Conservation (phyloP, 2,329 filamentous ascomycete species). For the Ophiocordyceps unilateralis region DNA sequence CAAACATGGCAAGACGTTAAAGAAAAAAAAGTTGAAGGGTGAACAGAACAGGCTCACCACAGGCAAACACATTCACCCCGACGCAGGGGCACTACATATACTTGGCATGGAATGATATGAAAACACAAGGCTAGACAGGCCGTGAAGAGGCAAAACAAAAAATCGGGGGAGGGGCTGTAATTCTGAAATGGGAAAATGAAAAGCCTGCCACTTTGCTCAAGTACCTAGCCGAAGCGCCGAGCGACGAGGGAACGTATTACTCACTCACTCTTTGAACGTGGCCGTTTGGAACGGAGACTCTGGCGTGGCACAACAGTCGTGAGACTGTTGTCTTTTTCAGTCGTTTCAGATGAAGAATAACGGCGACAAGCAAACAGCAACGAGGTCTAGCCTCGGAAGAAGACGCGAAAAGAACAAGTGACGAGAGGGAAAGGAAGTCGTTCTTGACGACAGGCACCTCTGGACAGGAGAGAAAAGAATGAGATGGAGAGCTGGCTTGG, state of each 20-base stretch:
- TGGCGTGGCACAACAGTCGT: not conserved
- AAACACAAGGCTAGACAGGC: no score
- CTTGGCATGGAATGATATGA: no score
- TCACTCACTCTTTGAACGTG: not conserved
- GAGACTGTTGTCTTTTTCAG: not conserved
- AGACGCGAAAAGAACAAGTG: constrained; percentile 1
- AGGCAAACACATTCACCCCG: not conserved
- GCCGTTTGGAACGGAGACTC: not conserved
- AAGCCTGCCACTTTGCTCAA: no score
- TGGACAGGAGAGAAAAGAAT: constrained; percentile 7
- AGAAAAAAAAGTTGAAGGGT: not conserved
- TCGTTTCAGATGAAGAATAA: not conserved
- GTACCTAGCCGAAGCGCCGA: no score
- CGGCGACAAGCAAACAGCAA: constrained; percentile 2
- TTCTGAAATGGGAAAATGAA: no score
- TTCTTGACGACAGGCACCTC: constrained; percentile 7
- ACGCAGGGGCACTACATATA: not conserved
- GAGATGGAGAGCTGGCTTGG: constrained; percentile 1
- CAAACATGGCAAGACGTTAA: not conserved
- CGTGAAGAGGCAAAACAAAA: no score
- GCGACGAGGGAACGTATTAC: not conserved
- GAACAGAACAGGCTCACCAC: not conserved
- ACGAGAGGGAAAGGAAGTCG: constrained; percentile 5
- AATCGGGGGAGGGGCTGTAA: no score
- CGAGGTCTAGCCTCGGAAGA: constrained; percentile 19